phyloP scores from a whole-genome alignment of 1,284 basidiomycete genomes.

The Tremellales sp. region DNA sequence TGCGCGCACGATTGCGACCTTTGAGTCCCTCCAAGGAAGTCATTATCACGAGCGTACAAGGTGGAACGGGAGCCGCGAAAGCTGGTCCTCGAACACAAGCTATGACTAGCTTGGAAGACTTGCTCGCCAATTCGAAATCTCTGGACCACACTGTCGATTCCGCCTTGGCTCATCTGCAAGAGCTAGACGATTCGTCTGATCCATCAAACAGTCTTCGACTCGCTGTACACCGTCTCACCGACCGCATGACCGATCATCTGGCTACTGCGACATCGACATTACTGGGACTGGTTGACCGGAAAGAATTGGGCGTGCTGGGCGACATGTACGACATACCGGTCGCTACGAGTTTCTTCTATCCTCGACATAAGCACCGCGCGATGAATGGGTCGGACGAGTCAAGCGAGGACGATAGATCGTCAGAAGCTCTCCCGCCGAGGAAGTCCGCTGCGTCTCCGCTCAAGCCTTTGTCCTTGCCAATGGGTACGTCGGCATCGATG shows the following conservation, averaged over 20 bases:
- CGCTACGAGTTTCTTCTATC: constrained; percentile 18
- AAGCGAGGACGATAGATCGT: constrained; percentile 4
- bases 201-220: constrained; percentile 29
- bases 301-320: constrained; percentile 31
- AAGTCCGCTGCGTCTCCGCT: not conserved
- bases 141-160: constrained; percentile 18
- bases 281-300: constrained; percentile 28
- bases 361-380: constrained; percentile 5
- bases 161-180: constrained; percentile 21
- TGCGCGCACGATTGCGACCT: too few species aligned
- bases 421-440: not conserved
- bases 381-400: constrained; percentile 1
- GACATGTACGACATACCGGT: constrained; percentile 46
- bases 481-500: not conserved
- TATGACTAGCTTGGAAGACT: constrained; percentile 1
- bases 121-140: constrained; percentile 19
- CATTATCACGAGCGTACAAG: too few species aligned
- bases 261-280: constrained; percentile 34
- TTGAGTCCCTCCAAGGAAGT: too few species aligned
- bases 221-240: constrained; percentile 30
- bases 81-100: too few species aligned
- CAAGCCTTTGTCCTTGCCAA: not conserved
- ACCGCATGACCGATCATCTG: constrained; percentile 39
- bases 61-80: too few species aligned
- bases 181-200: constrained; percentile 15